Percentiles rank a stretch among this genome's conserved stretches.
phyloP scores from a whole-genome alignment of 169 alveolate genomes.

The Plasmodium sp. region DNA sequence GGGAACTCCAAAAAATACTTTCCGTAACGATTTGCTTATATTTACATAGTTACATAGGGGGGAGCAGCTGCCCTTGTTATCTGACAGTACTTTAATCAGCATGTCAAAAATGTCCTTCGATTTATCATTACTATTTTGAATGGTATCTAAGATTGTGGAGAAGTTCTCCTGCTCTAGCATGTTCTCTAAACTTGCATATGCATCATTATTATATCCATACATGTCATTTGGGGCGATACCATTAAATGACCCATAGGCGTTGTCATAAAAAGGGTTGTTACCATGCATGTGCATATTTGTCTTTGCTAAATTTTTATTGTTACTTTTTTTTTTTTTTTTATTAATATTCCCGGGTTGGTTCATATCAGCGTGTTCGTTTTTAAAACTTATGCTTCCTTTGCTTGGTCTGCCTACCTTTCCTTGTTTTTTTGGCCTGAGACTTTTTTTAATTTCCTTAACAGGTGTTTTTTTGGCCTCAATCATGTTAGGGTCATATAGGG shows the following conservation, averaged over 20 bases:
- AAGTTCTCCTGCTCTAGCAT: slow-evolving; percentile 51
- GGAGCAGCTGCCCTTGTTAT: neutral
- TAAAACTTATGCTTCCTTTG: neutral
- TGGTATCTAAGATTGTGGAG: slow-evolving; percentile 12
- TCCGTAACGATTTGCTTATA: slow-evolving; percentile 28
- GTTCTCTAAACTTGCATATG: slow-evolving; percentile 18
- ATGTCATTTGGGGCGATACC: neutral
- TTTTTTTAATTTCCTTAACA: slow-evolving; percentile 45
- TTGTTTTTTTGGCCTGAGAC: slow-evolving; percentile 10
- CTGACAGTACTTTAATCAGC: slow-evolving; percentile 8
- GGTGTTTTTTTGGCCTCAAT: neutral
- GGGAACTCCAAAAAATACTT: slow-evolving; percentile 20
- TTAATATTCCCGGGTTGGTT: neutral
- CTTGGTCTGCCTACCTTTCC: slow-evolving; percentile 71
- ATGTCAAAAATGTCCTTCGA: slow-evolving; percentile 47
- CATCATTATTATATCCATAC: slow-evolving; percentile 10
- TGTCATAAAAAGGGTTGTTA: neutral
- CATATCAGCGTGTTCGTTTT: neutral
- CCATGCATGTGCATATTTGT: neutral
- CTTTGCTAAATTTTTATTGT: slow-evolving; percentile 12
- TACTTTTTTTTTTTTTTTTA: slow-evolving; percentile 15
- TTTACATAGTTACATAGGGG: slow-evolving; percentile 34
- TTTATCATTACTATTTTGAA: slow-evolving; percentile 43
- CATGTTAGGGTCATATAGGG: neutral
- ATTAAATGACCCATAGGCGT: neutral